phyloP scores from a whole-genome alignment of 176 grass and related monocot genomes.

The Phoenix roebelenii region DNA sequence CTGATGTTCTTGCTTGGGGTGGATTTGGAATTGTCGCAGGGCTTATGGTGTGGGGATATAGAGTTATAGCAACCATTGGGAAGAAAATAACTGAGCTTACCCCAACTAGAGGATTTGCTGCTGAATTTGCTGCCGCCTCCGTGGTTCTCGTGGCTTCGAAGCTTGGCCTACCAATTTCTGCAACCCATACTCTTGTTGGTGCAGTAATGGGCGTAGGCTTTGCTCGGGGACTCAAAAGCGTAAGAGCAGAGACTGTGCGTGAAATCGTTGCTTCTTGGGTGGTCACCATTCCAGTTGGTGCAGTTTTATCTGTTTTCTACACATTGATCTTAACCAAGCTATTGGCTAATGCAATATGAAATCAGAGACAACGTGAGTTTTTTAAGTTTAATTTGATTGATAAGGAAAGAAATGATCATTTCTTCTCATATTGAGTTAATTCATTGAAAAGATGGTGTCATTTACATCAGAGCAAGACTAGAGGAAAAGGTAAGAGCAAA shows the following conservation, averaged over 20 bases:
- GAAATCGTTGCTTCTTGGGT: constrained; percentile 84
- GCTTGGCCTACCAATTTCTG: constrained; percentile 78
- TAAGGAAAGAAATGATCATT: too few species aligned
- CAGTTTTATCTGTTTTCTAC: constrained; percentile 54
- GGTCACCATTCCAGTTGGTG: constrained; percentile 88
- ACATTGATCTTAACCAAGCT: constrained; percentile 66
- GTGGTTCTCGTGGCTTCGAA: constrained; percentile 91
- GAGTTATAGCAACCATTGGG: constrained; percentile 93
- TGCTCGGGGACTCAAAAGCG: constrained; percentile 74
- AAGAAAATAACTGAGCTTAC: constrained; percentile 97
- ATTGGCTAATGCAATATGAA: constrained; percentile 20
- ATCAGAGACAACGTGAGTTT: too few species aligned
- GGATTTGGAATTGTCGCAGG: constrained; percentile 96
- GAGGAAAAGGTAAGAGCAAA: too few species aligned
- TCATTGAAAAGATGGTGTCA: too few species aligned
- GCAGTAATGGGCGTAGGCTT: constrained; percentile 98
- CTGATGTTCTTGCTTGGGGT: constrained; percentile 84
- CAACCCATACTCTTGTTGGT: constrained; percentile 94
- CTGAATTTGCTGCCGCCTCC: constrained; percentile 90
- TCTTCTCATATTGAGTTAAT: too few species aligned
- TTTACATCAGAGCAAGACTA: too few species aligned
- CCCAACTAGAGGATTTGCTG: constrained; percentile 82
- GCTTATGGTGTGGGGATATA: constrained; percentile 86
- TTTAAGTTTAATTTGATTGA: too few species aligned
- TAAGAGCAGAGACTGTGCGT: constrained; percentile 71